A percentile compares a stretch with the other conserved stretches of the same genome.
phyloP scores from a whole-genome alignment of 2,329 filamentous ascomycete species.

The Amylocarpus encephaloides region DNA sequence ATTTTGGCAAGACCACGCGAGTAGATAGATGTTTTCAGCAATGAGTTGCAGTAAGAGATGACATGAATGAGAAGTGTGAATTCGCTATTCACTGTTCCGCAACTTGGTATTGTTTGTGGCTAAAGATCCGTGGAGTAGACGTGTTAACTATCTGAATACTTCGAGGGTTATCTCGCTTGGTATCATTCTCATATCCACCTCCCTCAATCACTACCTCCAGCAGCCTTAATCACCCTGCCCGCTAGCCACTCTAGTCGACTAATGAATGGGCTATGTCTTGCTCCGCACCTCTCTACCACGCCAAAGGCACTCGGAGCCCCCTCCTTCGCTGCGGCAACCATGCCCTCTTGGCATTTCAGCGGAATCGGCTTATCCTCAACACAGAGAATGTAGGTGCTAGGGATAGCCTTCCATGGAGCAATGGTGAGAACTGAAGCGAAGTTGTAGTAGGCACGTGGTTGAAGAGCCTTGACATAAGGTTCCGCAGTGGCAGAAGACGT shows the following conservation, averaged over 20 bases:
- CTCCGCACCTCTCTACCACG: conserved; percentile 9
- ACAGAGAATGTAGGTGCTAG: conserved; percentile 15
- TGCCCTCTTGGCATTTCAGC: conserved; percentile 10
- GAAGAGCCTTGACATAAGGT: conserved; percentile 10
- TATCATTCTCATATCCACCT: no score
- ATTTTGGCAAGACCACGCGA: no score
- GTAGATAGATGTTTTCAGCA: no score
- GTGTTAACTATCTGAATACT: no score
- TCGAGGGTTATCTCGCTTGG: no score
- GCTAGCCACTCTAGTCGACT: conserved; percentile 4
- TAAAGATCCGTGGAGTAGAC: no score
- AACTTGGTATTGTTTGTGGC: no score
- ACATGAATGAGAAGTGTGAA: no score
- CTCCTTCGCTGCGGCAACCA: conserved; percentile 9
- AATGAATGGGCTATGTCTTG: conserved; percentile 15
- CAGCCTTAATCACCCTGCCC: background rate
- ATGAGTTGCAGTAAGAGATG: no score
- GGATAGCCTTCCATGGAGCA: conserved; percentile 16
- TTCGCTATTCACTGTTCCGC: no score
- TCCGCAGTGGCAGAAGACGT: conserved; percentile 10
- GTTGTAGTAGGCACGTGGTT: conserved; percentile 12
- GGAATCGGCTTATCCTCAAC: conserved; percentile 17
- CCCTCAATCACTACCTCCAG: background rate
- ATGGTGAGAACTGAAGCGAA: conserved; percentile 5
- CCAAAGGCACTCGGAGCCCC: conserved; percentile 6